These are phyloP conservation scores for Catharanthus roseus DNA, from an alignment of 257 asterid genomes.

Conservation along the genomic window DNA sequence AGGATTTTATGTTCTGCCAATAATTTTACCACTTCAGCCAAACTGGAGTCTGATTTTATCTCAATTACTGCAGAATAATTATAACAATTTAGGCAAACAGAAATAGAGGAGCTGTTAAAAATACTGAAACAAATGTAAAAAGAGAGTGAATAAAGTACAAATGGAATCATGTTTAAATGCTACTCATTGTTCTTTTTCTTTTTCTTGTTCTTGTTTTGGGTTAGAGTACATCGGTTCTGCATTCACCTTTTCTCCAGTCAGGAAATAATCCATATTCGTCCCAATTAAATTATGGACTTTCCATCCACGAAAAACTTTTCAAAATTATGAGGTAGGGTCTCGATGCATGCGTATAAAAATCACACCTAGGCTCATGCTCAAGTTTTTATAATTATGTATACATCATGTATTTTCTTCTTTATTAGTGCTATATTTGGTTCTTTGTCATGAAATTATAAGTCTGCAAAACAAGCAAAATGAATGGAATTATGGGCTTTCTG, in stretches of 20 bases:
- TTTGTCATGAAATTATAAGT: neutral
- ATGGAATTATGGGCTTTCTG: neutral
- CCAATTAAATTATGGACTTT: neutral
- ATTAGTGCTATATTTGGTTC: neutral
- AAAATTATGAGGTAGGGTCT: neutral
- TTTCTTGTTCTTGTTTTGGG: no score
- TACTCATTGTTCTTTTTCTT: no score
- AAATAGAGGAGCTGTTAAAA: neutral
- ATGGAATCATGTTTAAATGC: neutral
- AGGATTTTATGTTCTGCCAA: constrained; percentile 65
- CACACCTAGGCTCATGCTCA: no score
- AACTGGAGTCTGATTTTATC: constrained; percentile 73
- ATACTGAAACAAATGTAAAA: neutral
- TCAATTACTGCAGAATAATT: constrained; percentile 50
- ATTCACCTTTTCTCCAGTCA: neutral
- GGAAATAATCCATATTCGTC: neutral
- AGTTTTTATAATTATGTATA: no score
- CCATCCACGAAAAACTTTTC: neutral
- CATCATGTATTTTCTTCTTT: neutral
- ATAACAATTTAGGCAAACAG: neutral
- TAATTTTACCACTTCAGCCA: constrained; percentile 83
- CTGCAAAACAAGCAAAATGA: neutral
- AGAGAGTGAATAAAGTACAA: neutral
- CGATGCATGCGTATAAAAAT: neutral
- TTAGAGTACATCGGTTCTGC: no score